Base-by-base conservation (phyloP, 2,329 filamentous ascomycete genomes). In the Balansia obtecta region DNA sequence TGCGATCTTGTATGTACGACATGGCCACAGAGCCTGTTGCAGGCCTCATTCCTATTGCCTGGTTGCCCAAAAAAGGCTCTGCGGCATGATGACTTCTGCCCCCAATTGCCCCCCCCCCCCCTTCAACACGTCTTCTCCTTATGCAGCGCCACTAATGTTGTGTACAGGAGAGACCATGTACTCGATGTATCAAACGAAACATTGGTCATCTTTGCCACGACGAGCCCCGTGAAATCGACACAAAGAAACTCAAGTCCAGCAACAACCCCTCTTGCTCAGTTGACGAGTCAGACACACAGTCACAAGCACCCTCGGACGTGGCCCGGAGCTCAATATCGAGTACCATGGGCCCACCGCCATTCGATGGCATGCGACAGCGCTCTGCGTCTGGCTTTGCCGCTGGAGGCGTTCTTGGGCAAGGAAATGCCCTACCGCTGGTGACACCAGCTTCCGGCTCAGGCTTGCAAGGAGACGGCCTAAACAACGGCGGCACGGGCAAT, bases 151-250 rank as follows among this genome's bases (percentile, higher is more conserved):
- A 57, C 63, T 66, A 55, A 66, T 56, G 51, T 45, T 51, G 52
- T 58, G 54, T 50, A 58, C 68, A 94, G 88, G 88, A 95, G 74
- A 85, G 93, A 66, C 93, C 93, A 63, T 98, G 93, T 78, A 91
- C 88, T 62, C 82, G 93, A 71, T 98, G 93, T 75, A 88, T 97
- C 71, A 98, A 97, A 73, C 85, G 93, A 64, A 95, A 95, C 71
- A 98, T 98, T 68, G 93, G 91, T 61, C 93, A 98, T 70, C 78
- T 98, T 58, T 98, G 93, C 70, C 93, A 96, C 72, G 93, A 98
- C 70, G 93, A 97, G 70, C 91, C 90, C 58, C 84, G 91, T 68
- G 91, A 98, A 63, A 75, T 82, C 58, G 80, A 83, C 55, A 68
- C 84, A 53, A 95, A 93, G 70, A 91, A 90, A 69, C 71, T 78